Evolutionary conservation across 2,329 filamentous ascomycete species (phyloP).

Genomic region (Zymoseptoria crescenta): DNA sequence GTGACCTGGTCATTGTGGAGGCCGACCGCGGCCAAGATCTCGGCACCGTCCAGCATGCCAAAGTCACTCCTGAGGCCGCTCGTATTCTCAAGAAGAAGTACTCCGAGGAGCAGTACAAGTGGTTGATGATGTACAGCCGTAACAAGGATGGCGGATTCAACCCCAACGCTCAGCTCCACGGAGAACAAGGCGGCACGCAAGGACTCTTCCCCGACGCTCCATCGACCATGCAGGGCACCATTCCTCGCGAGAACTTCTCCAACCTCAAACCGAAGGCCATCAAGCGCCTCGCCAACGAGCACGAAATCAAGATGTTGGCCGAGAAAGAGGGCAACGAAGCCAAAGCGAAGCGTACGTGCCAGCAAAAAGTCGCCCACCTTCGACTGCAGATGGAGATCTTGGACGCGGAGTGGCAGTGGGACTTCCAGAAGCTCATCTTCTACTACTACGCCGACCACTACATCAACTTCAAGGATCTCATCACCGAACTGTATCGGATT

Average conservation of each 20-base stretch:
- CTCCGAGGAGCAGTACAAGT: conserved; percentile 92
- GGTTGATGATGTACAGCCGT: conserved; percentile 92
- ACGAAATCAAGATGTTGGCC: conserved; percentile 67
- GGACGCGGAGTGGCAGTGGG: conserved; percentile 98
- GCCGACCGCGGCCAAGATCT: conserved; percentile 93
- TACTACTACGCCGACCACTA: conserved; percentile 98
- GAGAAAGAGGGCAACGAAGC: conserved; percentile 98
- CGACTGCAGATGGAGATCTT: conserved; percentile 96
- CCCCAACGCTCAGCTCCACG: conserved; percentile 28
- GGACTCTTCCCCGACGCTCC: conserved; percentile 16
- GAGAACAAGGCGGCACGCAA: conserved; percentile 11
- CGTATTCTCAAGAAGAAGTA: conserved; percentile 87
- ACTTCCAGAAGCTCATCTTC: conserved; percentile 98
- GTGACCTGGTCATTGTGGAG: conserved; percentile 94
- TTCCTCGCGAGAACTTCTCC: conserved; percentile 24
- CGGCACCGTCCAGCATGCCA: conserved; percentile 81
- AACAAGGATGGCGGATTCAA: conserved; percentile 30
- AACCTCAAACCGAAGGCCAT: conserved; percentile 95
- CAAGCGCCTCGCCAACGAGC: conserved; percentile 83
- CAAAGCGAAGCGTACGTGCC: conserved; percentile 92
- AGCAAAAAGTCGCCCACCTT: conserved; percentile 93
- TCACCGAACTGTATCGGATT: conserved; percentile 96
- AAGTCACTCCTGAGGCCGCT: conserved; percentile 79
- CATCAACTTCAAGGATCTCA: conserved; percentile 78
- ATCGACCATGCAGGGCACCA: conserved; percentile 20